Evolutionary conservation across 2,329 filamentous ascomycete genomes (phyloP).

Genomic region (Ceratocystis cubensis): DNA sequence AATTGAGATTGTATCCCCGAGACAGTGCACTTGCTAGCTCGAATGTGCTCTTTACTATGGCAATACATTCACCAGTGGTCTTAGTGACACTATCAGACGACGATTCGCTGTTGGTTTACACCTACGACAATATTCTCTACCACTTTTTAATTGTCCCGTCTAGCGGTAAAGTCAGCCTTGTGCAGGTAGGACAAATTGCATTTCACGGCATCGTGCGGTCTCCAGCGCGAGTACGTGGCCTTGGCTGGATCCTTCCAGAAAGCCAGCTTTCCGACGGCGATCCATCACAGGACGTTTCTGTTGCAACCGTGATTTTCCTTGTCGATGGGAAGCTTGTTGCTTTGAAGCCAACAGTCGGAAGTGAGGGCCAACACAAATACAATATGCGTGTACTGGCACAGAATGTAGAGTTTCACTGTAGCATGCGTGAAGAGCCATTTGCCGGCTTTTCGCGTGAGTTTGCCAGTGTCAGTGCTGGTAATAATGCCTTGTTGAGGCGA

Average conservation of each 20-base stretch:
- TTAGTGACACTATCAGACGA: constrained; percentile 80
- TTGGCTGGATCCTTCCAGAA: constrained; percentile 93
- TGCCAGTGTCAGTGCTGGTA: neutral
- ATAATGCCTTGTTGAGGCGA: constrained; percentile 46
- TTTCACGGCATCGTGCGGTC: constrained; percentile 94
- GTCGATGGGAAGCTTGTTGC: constrained; percentile 94
- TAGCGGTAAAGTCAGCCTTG: constrained; percentile 56
- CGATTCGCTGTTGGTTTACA: constrained; percentile 92
- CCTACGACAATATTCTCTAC: constrained; percentile 88
- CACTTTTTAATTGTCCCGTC: constrained; percentile 79
- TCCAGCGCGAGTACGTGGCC: constrained; percentile 76
- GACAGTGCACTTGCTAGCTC: constrained; percentile 65
- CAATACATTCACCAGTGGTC: constrained; percentile 74
- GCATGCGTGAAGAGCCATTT: constrained; percentile 72
- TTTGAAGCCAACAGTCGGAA: constrained; percentile 72
- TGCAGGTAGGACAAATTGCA: constrained; percentile 95
- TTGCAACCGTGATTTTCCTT: constrained; percentile 88
- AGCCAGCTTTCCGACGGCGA: constrained; percentile 80
- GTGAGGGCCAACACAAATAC: constrained; percentile 79
- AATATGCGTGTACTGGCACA: constrained; percentile 96
- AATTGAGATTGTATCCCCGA: constrained; percentile 84
- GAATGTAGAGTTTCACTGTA: constrained; percentile 87
- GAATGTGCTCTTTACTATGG: constrained; percentile 62
- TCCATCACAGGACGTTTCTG: constrained; percentile 86
- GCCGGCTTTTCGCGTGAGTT: constrained; percentile 23